A percentile compares a stretch with the other conserved stretches of the same genome.
phyloP scores from a whole-genome alignment of 108 stramenopile genomes.

The Pseudonitzschia delicatissima region DNA sequence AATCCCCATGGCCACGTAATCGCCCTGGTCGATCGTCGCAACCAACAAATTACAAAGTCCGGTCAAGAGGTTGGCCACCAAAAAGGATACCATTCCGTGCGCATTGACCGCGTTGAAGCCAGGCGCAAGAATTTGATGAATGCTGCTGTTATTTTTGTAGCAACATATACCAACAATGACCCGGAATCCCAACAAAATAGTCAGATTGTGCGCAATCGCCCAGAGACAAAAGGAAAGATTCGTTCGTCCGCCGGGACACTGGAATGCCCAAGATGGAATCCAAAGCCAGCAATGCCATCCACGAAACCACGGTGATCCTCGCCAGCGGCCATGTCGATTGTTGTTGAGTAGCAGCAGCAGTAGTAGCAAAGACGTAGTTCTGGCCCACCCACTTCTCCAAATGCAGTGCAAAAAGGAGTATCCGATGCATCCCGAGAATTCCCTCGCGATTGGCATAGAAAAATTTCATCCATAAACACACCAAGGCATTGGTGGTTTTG shows the following conservation, averaged over 20 bases:
- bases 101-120: conserved; percentile 65
- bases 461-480: conserved; percentile 29
- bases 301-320: conserved; percentile 28
- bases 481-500: neutral
- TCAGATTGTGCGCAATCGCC: conserved; percentile 63
- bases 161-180: neutral
- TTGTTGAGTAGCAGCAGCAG: neutral
- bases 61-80: conserved; percentile 85
- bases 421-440: conserved; percentile 74
- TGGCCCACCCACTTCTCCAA: conserved; percentile 61
- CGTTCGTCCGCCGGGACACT: conserved; percentile 81
- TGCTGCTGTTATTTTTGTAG: neutral
- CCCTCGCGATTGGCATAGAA: conserved; percentile 89
- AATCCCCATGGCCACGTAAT: conserved; percentile 50
- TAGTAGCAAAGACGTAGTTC: conserved; percentile 39
- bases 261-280: conserved; percentile 25
- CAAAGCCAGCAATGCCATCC: conserved; percentile 36
- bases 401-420: conserved; percentile 62
- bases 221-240: conserved; percentile 72
- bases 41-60: conserved; percentile 83
- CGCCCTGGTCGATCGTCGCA: conserved; percentile 67
- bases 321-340: too few species aligned
- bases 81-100: conserved; percentile 80
- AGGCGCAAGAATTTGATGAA: conserved; percentile 22
- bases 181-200: conserved; percentile 26